Conservation (phyloP, 2,329 filamentous ascomycete species). For the Paecilomyces sp. region DNA sequence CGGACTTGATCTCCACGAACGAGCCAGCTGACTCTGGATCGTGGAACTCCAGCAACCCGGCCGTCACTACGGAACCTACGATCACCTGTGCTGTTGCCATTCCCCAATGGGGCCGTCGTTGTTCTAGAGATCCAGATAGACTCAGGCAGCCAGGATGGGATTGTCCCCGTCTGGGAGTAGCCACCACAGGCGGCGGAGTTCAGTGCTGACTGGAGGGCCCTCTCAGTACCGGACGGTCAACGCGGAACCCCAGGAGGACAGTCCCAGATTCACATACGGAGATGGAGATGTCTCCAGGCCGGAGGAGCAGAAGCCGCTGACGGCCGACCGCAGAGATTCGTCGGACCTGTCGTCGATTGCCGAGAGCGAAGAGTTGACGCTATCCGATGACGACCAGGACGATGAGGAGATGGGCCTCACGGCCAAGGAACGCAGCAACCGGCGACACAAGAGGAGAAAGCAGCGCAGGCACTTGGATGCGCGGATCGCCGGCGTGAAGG, state of each 20-base stretch:
- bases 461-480: slow-evolving; percentile 64
- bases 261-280: slow-evolving; percentile 12
- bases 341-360: slow-evolving; percentile 37
- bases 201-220: slow-evolving; percentile 44
- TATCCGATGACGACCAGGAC: slow-evolving; percentile 67
- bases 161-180: slow-evolving; percentile 20
- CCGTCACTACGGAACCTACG: background rate
- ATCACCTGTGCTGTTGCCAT: background rate
- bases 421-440: slow-evolving; percentile 57
- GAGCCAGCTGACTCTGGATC: background rate
- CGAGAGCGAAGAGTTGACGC: slow-evolving; percentile 49
- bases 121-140: background rate
- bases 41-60: background rate
- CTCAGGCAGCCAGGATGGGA: slow-evolving; percentile 20
- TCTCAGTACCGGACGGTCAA: slow-evolving; percentile 31
- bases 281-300: slow-evolving; percentile 18
- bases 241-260: slow-evolving; percentile 28
- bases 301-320: slow-evolving; percentile 28
- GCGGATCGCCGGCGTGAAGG: slow-evolving; percentile 54
- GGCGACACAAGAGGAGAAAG: slow-evolving; percentile 59
- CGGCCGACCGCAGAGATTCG: slow-evolving; percentile 27
- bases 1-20: background rate
- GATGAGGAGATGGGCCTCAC: slow-evolving; percentile 89
- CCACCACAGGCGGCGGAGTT: slow-evolving; percentile 33
- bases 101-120: background rate